Base-by-base conservation (phyloP, 140 eudicot genomes). In the Stevia rebaudiana region DNA sequence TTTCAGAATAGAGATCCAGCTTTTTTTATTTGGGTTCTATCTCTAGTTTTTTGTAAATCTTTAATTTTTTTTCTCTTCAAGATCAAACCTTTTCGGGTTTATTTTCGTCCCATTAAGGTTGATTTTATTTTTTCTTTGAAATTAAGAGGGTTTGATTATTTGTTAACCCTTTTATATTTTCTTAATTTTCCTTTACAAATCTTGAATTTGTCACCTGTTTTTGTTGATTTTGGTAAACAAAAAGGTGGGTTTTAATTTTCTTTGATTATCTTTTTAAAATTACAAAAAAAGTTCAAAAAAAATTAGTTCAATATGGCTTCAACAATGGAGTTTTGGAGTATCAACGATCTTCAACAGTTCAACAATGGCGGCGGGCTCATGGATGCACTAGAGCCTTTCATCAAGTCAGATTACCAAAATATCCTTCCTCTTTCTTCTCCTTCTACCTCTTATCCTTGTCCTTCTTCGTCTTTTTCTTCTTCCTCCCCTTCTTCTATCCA, bases 1-100 rank as follows among this genome's bases (percentile, higher is more conserved):
- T 75, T 75, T 75, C 80, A 75, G 80, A 75, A 69, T 61, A 68
- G 80, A 61, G 80, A 68, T 75, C 71, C 80, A 61, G 42, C 71
- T 43, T 70, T 53, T 61, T 75, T 50, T n/a, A 39, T 50, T 75
- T 61, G 69, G 69, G 57, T 51, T 68, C 74, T 68, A 50, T 50
- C 50, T 53, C 62, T 67, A n/a, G n/a, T n/a, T n/a, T n/a, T n/a
- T n/a, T n/a, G n/a, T n/a, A n/a, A n/a, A n/a, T n/a, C n/a, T n/a
- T n/a, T n/a, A n/a, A n/a, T n/a, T n/a, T n/a, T n/a, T n/a, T n/a
- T n/a, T n/a, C n/a, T n/a, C n/a, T n/a, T n/a, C 33, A 48, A 19
- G 17, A 75, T 75, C 76, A 62, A 36, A 63, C 56, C 76, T 53
- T 48, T 10, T 10, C 13, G 43, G 71, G 80, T 70, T 54, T 61